These are phyloP conservation scores for Fonsecaea pedrosoi DNA, from an alignment of 2,329 filamentous ascomycete species.

Conservation along the genomic window DNA sequence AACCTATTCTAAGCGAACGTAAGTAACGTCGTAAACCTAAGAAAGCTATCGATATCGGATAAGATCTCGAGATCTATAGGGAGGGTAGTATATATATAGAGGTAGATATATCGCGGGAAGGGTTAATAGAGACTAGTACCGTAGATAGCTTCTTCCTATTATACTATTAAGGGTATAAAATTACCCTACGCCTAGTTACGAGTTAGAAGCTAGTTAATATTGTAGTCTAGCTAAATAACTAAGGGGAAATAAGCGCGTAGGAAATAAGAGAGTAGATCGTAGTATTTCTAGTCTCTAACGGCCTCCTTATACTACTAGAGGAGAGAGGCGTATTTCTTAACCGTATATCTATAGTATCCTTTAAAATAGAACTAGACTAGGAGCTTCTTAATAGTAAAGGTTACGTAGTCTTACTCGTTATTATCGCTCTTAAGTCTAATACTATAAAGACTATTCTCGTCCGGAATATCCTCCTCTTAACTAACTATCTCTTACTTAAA, in stretches of 20 bases:
- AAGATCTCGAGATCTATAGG: background rate
- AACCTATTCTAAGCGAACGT: background rate
- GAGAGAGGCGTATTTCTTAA: background rate
- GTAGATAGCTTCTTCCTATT: background rate
- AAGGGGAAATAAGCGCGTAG: background rate
- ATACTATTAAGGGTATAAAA: background rate
- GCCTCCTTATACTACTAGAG: background rate
- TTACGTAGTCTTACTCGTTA: background rate
- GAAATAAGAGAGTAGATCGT: background rate
- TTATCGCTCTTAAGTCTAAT: background rate
- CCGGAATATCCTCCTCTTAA: background rate
- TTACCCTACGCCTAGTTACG: background rate
- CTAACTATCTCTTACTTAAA: too few species aligned
- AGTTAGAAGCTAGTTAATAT: background rate
- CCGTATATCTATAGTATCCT: background rate
- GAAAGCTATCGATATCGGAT: background rate
- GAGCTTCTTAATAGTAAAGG: background rate
- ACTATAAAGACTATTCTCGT: background rate
- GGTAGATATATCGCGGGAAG: background rate
- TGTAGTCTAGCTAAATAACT: background rate
- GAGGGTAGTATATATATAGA: background rate
- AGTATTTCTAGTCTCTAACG: background rate
- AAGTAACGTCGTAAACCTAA: background rate
- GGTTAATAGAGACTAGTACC: background rate
- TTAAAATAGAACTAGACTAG: background rate